Evolutionary conservation across 2,329 filamentous ascomycete genomes (phyloP).

Genomic region (Hypoxylon sp.): DNA sequence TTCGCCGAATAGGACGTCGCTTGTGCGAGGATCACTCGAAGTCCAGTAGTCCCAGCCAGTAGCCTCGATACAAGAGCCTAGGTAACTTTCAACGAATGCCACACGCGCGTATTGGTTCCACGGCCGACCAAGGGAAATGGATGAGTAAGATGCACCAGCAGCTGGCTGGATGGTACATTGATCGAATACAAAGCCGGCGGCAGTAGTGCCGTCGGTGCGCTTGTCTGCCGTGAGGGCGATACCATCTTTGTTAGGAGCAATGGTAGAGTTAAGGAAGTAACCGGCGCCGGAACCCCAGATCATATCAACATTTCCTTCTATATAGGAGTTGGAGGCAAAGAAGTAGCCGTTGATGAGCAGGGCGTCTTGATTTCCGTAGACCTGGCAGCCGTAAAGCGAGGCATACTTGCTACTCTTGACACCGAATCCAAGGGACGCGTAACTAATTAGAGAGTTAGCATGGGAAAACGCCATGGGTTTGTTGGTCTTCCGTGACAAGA

Average conservation of each 20-base stretch:
- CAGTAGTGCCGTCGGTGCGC: neutral
- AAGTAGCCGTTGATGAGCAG: neutral
- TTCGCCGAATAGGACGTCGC: neutral
- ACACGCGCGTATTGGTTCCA: neutral
- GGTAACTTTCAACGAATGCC: neutral
- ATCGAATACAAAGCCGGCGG: neutral
- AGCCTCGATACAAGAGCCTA: neutral
- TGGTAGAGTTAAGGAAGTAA: neutral
- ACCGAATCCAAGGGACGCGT: neutral
- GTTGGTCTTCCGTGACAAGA: no score
- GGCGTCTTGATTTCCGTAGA: neutral
- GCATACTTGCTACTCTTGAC: conserved; percentile 2
- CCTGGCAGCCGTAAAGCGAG: neutral
- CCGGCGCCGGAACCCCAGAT: neutral
- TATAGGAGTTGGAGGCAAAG: neutral
- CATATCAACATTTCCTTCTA: neutral
- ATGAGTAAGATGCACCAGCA: neutral
- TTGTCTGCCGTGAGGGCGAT: neutral
- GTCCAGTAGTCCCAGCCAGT: neutral
- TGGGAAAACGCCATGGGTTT: no score
- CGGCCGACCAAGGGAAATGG: neutral
- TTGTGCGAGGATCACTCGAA: neutral
- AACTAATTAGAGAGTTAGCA: neutral
- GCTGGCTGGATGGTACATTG: neutral
- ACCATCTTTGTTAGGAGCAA: neutral